These are phyloP conservation scores for Colletotrichum neosansevieriae DNA, from an alignment of 2,329 filamentous ascomycete genomes.

Conservation along the genomic window DNA sequence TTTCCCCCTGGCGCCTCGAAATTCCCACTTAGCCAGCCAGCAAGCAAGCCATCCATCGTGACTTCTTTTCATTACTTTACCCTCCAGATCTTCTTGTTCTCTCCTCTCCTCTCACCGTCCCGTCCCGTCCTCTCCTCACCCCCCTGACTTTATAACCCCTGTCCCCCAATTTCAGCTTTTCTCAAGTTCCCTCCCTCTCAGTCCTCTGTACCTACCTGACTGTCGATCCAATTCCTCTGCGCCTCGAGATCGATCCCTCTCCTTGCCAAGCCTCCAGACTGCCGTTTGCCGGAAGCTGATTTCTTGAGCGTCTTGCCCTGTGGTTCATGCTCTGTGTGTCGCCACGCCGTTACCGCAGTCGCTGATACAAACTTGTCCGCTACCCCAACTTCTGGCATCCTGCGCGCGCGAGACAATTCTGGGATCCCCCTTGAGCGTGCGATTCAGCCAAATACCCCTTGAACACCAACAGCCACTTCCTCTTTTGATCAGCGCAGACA, in stretches of 20 bases:
- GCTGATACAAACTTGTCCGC: neutral
- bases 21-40: neutral
- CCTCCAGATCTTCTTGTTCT: neutral
- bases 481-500: neutral
- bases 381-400: constrained; percentile 16
- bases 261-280: constrained; percentile 30
- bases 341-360: constrained; percentile 1
- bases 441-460: constrained; percentile 19
- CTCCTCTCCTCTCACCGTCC: constrained; percentile 6
- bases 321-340: neutral
- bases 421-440: constrained; percentile 15
- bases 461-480: neutral
- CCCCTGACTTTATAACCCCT: constrained; percentile 14
- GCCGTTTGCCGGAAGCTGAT: constrained; percentile 24
- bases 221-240: constrained; percentile 26
- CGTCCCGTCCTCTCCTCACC: neutral
- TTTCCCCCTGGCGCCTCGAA: constrained; percentile 9
- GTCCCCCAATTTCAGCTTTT: constrained; percentile 1
- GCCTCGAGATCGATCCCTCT: neutral
- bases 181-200: neutral
- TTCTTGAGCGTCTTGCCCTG: constrained; percentile 10
- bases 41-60: constrained; percentile 26
- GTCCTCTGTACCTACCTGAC: neutral
- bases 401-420: neutral
- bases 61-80: constrained; percentile 6